These are phyloP conservation scores for Diaporthe sp. DNA, from an alignment of 2,329 filamentous ascomycete species.

Conservation along the genomic window DNA sequence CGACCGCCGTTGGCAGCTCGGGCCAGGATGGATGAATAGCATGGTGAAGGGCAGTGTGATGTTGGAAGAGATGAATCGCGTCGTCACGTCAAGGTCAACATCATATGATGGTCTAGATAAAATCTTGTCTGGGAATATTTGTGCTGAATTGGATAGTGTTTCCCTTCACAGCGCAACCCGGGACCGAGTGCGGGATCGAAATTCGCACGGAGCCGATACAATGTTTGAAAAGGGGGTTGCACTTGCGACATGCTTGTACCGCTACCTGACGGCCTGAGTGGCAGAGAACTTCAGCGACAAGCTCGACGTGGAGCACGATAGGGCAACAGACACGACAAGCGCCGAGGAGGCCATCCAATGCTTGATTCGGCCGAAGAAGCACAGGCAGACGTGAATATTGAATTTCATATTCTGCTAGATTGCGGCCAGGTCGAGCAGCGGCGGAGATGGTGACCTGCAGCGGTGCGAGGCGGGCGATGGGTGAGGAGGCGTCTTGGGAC, in stretches of 20 bases:
- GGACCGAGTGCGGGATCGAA: neutral
- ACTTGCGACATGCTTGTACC: constrained; percentile 29
- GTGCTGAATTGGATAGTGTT: neutral
- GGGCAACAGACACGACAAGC: neutral
- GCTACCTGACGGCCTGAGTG: constrained; percentile 10
- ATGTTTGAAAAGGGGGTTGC: constrained; percentile 24
- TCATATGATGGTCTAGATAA: neutral
- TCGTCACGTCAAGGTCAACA: neutral
- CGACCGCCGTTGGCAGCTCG: neutral
- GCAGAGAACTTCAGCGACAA: constrained; percentile 8
- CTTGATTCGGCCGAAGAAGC: neutral
- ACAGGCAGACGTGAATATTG: neutral
- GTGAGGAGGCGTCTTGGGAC: neutral
- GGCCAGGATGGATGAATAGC: neutral
- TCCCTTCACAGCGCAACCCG: neutral
- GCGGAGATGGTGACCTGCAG: constrained; percentile 8
- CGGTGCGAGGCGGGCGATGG: neutral
- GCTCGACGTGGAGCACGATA: constrained; percentile 10
- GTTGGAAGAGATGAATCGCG: neutral
- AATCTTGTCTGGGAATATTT: neutral
- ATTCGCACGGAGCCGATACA: constrained; percentile 16
- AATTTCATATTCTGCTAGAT: neutral
- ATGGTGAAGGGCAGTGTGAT: neutral
- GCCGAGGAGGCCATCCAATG: neutral
- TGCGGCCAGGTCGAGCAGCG: neutral